These are phyloP conservation scores for Kluyveromyces sp. DNA, from an alignment of 1,139 yeast genomes.

Conservation along the genomic window DNA sequence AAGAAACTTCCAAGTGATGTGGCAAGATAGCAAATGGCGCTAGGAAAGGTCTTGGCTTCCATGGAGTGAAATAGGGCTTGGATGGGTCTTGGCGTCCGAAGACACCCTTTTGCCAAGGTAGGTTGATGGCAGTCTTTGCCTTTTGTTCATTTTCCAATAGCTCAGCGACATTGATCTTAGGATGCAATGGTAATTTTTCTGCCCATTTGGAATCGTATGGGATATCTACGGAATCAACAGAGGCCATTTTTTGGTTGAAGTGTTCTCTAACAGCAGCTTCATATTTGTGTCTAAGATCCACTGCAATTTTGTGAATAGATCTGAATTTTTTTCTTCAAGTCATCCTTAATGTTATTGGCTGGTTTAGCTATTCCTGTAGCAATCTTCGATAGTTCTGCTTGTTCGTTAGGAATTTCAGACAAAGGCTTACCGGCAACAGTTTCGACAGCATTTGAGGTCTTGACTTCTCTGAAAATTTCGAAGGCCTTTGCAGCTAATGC, in stretches of 20 bases:
- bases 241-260: slow-evolving; percentile 22
- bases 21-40: slow-evolving; percentile 92
- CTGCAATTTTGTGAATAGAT: slow-evolving; percentile 3
- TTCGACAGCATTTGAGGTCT: slow-evolving; percentile 7
- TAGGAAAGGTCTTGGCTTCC: slow-evolving; percentile 90
- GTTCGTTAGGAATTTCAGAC: not conserved
- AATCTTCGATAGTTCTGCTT: not conserved
- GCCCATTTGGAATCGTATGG: slow-evolving; percentile 56
- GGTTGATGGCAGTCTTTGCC: slow-evolving; percentile 36
- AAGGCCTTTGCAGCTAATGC: slow-evolving; percentile 17
- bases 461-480: slow-evolving; percentile 21
- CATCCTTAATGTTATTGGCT: slow-evolving; percentile 1
- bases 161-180: slow-evolving; percentile 45
- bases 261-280: slow-evolving; percentile 24
- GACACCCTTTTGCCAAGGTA: slow-evolving; percentile 67
- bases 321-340: slow-evolving; percentile 5
- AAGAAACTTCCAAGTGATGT: slow-evolving; percentile 82
- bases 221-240: slow-evolving; percentile 20
- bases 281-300: slow-evolving; percentile 2
- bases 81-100: slow-evolving; percentile 73
- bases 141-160: slow-evolving; percentile 46
- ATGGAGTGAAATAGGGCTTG: slow-evolving; percentile 89
- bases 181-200: slow-evolving; percentile 42
- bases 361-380: slow-evolving; percentile 3
- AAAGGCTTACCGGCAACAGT: not conserved